phyloP scores from a whole-genome alignment of 1,139 yeast species.

The Zygoascus sp. region DNA sequence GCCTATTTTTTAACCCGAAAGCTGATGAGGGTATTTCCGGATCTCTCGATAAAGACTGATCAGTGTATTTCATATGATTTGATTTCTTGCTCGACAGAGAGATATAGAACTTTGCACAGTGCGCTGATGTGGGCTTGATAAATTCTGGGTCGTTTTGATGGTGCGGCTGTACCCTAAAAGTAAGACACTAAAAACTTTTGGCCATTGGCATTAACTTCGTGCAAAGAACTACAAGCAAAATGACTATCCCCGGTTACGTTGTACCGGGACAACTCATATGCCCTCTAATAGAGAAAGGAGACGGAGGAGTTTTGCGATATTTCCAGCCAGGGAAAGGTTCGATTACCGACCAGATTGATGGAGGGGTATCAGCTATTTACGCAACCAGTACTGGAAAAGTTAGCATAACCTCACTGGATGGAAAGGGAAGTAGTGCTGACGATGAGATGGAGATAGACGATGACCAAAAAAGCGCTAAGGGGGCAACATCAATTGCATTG shows the following conservation, averaged over 20 bases:
- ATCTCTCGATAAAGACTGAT: too few species aligned
- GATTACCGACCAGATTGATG: slow-evolving; percentile 17
- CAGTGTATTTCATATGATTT: too few species aligned
- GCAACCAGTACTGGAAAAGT: slow-evolving; percentile 68
- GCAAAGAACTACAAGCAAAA: slow-evolving; percentile 1
- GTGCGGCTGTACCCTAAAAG: not conserved
- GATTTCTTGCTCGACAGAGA: too few species aligned
- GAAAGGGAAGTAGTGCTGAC: slow-evolving; percentile 24
- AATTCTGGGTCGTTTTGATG: too few species aligned
- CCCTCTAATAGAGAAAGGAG: slow-evolving; percentile 38
- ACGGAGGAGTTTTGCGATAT: slow-evolving; percentile 33
- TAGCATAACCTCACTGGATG: slow-evolving; percentile 18
- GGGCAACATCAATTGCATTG: slow-evolving; percentile 17
- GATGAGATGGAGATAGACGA: slow-evolving; percentile 18
- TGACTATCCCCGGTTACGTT: slow-evolving; percentile 43
- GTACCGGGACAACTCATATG: slow-evolving; percentile 74
- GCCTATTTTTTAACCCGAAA: too few species aligned
- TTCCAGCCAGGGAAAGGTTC: slow-evolving; percentile 50
- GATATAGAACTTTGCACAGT: too few species aligned
- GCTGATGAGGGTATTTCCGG: too few species aligned
- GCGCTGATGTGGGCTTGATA: too few species aligned
- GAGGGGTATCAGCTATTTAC: slow-evolving; percentile 42
- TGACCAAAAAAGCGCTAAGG: slow-evolving; percentile 20
- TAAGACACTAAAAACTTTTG: not conserved
- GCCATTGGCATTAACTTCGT: not conserved